Evolutionary conservation across 2,329 filamentous ascomycete species (phyloP), one percentile per base, ranked within the genome.

Genomic region (Paraphaeosphaeria sporulosa): DNA sequence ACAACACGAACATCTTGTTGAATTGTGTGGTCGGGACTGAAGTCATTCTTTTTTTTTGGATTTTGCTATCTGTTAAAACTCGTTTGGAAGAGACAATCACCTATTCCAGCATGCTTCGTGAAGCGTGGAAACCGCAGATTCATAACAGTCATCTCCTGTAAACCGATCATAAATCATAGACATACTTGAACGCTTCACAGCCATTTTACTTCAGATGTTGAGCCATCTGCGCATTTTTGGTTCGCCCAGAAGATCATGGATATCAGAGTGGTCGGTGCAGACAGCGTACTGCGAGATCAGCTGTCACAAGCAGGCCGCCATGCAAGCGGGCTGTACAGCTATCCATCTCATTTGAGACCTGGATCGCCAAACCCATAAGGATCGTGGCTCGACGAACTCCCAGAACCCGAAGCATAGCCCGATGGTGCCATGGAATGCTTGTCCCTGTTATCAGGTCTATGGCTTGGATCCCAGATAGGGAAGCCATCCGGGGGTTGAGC

Each of bases 401-500:
- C 70, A 12, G 72, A 68, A 21, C 71, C 73, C 25, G 74, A 77
- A 9, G 61, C 69, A 61, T 77, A 76, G 9, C 75, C 74, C 9
- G 75, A 77, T 8, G 72, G 70, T n/a, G 73, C 64, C n/a, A 64
- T 65, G 46, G 72, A 74, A 21, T 64, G 59, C 48, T 71, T 73
- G 34, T 65, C 55, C n/a, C 51, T 44, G 3, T 44, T 13, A 23
- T 57, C 58, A 25, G 65, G 63, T 30, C 58, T 57, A 21, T 65
- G 63, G 7, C 64, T 59, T 30, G 75, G 74, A 9, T 71, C 84
- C 87, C 88, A 90, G 3, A 88, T 76, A 0, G 87, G 86, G 15
- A 89, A 78, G 1, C 86, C 87, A 46, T 84, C 84, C 1, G 82
- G 80, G 1, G 90, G 89, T 60, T 87, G 81, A 32, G 88, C 84